A percentile compares a stretch with the other conserved stretches of the same genome.
Evolutionary conservation across 139 green algal species (phyloP).

Genomic region (Closterium sp.): DNA sequence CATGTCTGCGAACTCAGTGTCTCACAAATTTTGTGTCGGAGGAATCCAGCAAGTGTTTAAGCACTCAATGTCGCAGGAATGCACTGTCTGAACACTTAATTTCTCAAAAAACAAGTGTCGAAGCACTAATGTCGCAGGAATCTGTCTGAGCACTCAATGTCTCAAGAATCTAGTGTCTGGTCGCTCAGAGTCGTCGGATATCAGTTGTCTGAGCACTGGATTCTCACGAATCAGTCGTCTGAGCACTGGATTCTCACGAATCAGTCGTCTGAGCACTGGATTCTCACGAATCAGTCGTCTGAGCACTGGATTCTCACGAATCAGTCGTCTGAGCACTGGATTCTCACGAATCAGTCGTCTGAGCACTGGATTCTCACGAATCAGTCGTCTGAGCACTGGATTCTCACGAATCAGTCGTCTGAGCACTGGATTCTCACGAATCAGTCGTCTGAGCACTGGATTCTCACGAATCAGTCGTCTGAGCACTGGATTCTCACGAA

Average conservation of each 20-base stretch:
- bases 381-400: too few relatives aligned
- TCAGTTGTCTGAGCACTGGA: too few relatives aligned
- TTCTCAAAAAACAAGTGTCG: not conserved
- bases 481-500: too few relatives aligned
- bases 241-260: too few relatives aligned
- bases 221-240: not conserved
- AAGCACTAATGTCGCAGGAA: not conserved
- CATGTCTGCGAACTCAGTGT: not conserved
- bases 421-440: too few relatives aligned
- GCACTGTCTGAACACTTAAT: not conserved
- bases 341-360: too few relatives aligned
- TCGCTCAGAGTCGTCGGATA: not conserved
- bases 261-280: not conserved
- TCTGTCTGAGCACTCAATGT: not conserved
- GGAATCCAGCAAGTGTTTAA: not conserved
- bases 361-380: too few relatives aligned
- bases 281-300: not conserved
- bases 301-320: not conserved
- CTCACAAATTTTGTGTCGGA: not conserved
- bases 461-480: too few relatives aligned
- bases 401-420: too few relatives aligned
- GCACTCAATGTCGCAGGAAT: not conserved
- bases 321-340: not conserved
- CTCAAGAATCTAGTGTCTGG: not conserved
- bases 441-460: too few relatives aligned